Evolutionary conservation across 2,329 filamentous ascomycete genomes (phyloP).

Genomic region (Ophidiomyces ophidiicola): DNA sequence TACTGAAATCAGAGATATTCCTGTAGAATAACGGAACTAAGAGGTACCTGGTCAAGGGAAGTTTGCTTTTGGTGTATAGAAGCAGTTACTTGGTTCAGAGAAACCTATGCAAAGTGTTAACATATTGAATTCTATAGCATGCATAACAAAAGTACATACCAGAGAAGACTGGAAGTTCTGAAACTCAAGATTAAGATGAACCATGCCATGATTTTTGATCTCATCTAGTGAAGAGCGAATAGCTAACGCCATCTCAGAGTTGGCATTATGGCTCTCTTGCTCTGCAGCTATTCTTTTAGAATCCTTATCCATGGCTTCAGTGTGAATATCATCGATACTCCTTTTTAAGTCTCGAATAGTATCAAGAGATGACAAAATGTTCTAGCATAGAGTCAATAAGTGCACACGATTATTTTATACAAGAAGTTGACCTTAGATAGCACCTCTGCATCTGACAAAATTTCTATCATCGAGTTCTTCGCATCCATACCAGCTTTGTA

Average conservation of each 20-base stretch:
- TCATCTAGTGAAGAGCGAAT: constrained; percentile 25
- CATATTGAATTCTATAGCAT: not conserved
- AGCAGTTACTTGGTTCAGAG: constrained; percentile 16
- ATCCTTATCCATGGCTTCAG: constrained; percentile 21
- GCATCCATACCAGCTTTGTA: constrained; percentile 16
- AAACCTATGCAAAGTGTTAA: constrained; percentile 13
- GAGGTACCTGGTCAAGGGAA: constrained; percentile 24
- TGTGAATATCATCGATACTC: constrained; percentile 2
- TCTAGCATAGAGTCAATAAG: constrained; percentile 18
- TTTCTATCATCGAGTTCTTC: constrained; percentile 15
- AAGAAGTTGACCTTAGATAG: constrained; percentile 12
- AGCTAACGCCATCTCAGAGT: constrained; percentile 22
- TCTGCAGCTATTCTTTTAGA: constrained; percentile 22
- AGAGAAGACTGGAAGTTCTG: constrained; percentile 25
- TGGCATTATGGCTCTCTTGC: constrained; percentile 20
- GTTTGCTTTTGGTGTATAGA: constrained; percentile 23
- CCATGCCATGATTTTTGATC: constrained; percentile 23
- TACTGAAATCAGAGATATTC: constrained; percentile 20
- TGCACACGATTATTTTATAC: not conserved
- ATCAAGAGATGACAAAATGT: constrained; percentile 11
- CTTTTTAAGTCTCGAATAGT: constrained; percentile 16
- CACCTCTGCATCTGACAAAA: constrained; percentile 5
- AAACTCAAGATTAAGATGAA: constrained; percentile 22
- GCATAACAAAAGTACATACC: constrained; percentile 18
- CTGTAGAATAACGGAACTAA: not conserved